These are phyloP conservation scores for Collariella sp. DNA, from an alignment of 495 filamentous ascomycete genomes.

Conservation along the genomic window DNA sequence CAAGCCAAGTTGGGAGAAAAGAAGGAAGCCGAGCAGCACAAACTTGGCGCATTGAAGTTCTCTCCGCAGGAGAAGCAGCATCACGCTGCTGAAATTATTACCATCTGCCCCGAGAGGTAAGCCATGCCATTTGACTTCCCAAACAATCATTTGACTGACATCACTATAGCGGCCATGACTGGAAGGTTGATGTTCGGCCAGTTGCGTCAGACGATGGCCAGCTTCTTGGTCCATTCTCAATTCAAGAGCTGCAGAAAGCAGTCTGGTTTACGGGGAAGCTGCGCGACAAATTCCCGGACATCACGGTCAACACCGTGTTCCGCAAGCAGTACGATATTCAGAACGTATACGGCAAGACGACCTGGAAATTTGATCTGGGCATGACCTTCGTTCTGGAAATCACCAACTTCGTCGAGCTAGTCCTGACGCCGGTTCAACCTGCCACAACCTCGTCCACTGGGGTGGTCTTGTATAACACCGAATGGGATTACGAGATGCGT, in stretches of 20 bases:
- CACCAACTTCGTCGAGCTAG: slow-evolving; percentile 8
- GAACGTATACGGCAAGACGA: slow-evolving; percentile 10
- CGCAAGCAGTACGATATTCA: background rate
- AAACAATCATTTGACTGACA: background rate
- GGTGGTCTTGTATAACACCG: slow-evolving; percentile 5
- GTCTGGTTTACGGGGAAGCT: background rate
- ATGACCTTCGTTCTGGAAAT: slow-evolving; percentile 15
- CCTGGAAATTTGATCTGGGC: slow-evolving; percentile 9
- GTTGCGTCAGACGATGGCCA: background rate
- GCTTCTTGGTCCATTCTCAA: background rate
- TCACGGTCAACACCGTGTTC: background rate
- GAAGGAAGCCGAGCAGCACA: background rate
- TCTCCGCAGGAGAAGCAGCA: slow-evolving; percentile 9
- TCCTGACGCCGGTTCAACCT: background rate
- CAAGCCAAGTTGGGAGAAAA: background rate
- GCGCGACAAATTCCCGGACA: background rate
- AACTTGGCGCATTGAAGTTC: slow-evolving; percentile 7
- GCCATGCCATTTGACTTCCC: background rate
- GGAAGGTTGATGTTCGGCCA: slow-evolving; percentile 13
- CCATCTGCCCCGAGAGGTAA: slow-evolving; percentile 36
- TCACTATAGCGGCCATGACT: slow-evolving; percentile 16
- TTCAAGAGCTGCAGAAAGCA: background rate
- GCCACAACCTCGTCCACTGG: background rate
- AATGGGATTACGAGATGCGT: slow-evolving; percentile 17
- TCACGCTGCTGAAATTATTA: slow-evolving; percentile 24